A percentile compares a stretch with the other conserved stretches of the same genome.
Evolutionary conservation across 371 early-diverging fungal species (phyloP).

Genomic region (Batkoa obscura): DNA sequence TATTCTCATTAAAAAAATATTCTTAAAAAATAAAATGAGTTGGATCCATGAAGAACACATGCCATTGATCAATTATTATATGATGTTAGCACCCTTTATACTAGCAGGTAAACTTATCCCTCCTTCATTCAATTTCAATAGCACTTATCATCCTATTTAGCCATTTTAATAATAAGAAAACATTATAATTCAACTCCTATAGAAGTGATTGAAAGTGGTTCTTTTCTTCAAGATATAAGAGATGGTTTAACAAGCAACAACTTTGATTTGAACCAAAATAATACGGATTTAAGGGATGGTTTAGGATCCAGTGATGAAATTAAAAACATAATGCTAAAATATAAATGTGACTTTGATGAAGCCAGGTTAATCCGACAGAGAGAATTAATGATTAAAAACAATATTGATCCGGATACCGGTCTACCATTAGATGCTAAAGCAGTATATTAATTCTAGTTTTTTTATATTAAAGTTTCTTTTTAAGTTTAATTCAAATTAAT

Average conservation of each 20-base stretch:
- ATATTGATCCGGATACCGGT: conserved; percentile 62
- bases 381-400: conserved; percentile 40
- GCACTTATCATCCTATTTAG: too few species aligned
- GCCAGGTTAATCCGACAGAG: conserved; percentile 60
- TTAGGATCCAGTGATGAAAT: conserved; percentile 44
- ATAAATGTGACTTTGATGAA: conserved; percentile 54
- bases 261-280: conserved; percentile 48
- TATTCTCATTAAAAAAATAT: too few species aligned
- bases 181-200: too few species aligned
- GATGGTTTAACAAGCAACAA: conserved; percentile 48
- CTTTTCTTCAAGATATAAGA: conserved; percentile 22
- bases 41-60: too few species aligned
- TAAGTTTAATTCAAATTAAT: not conserved
- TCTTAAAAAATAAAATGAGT: too few species aligned
- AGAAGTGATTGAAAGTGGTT: too few species aligned
- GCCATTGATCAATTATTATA: too few species aligned
- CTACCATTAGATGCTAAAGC: conserved; percentile 60
- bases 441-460: conserved; percentile 17
- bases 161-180: too few species aligned
- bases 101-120: too few species aligned
- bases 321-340: conserved; percentile 47
- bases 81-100: too few species aligned
- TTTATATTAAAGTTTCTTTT: conserved; percentile 14
- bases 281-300: conserved; percentile 42
- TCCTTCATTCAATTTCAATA: too few species aligned